phyloP scores from a whole-genome alignment of 179 eudicot species.

The Vitellaria paradoxa region DNA sequence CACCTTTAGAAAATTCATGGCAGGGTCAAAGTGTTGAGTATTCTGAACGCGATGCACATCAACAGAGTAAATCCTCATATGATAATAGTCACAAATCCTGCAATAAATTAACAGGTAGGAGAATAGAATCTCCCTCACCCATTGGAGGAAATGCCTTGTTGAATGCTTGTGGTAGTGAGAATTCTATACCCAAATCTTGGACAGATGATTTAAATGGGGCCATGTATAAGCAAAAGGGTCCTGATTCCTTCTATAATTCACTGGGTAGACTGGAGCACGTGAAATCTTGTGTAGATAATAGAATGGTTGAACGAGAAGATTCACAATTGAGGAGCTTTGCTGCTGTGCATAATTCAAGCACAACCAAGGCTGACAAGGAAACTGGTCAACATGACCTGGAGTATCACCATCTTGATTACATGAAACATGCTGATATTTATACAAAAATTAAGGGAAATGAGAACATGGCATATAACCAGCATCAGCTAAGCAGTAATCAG shows the following conservation, averaged over 20 bases:
- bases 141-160: conserved; percentile 6
- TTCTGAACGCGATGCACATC: conserved; percentile 11
- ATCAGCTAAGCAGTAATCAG: conserved; percentile 9
- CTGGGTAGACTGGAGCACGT: conserved; percentile 6
- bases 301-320: conserved; percentile 1
- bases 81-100: conserved; percentile 2
- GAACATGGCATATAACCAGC: not conserved
- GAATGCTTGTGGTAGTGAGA: conserved; percentile 2
- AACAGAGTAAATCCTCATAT: conserved; percentile 17
- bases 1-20: conserved; percentile 26
- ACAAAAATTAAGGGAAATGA: not conserved
- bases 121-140: not conserved
- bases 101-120: conserved; percentile 13
- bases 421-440: not conserved
- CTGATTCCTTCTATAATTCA: conserved; percentile 9
- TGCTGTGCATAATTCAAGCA: not conserved
- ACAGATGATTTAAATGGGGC: conserved; percentile 6
- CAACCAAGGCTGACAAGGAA: not conserved
- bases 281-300: not conserved
- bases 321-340: conserved; percentile 3
- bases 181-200: conserved; percentile 2
- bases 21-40: conserved; percentile 22
- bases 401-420: conserved; percentile 2
- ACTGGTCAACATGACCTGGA: not conserved
- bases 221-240: not conserved